phyloP scores from a whole-genome alignment of 495 filamentous ascomycete species.

The Neurospora africana region DNA sequence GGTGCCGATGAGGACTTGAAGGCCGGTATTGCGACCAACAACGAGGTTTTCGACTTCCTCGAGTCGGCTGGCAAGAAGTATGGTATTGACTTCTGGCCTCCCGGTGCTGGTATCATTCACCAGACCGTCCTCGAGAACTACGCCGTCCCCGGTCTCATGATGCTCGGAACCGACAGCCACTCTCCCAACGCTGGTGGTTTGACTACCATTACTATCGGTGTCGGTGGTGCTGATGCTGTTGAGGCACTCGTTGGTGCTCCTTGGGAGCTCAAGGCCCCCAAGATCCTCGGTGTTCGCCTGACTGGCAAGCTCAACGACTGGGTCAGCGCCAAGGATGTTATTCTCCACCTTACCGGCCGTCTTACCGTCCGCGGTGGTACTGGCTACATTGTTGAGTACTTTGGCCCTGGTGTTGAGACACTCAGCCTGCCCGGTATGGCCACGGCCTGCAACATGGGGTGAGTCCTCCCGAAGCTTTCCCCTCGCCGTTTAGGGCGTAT shows the following conservation, averaged over 20 bases:
- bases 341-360: slow-evolving; percentile 76
- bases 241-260: slow-evolving; percentile 93
- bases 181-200: slow-evolving; percentile 93
- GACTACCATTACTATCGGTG: slow-evolving; percentile 90
- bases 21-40: slow-evolving; percentile 79
- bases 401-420: slow-evolving; percentile 74
- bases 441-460: slow-evolving; percentile 75
- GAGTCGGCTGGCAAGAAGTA: slow-evolving; percentile 92
- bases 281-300: slow-evolving; percentile 75
- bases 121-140: slow-evolving; percentile 98
- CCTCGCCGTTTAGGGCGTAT: background rate
- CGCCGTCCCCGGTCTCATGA: slow-evolving; percentile 93
- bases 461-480: background rate
- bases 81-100: slow-evolving; percentile 98
- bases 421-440: slow-evolving; percentile 90
- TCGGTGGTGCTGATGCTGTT: slow-evolving; percentile 94
- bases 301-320: slow-evolving; percentile 78
- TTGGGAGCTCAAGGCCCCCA: slow-evolving; percentile 94
- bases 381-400: slow-evolving; percentile 88
- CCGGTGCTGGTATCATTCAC: slow-evolving; percentile 97
- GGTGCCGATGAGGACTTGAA: slow-evolving; percentile 85
- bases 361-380: slow-evolving; percentile 93
- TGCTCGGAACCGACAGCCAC: slow-evolving; percentile 98
- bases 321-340: slow-evolving; percentile 92
- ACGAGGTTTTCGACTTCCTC: slow-evolving; percentile 95